These are phyloP conservation scores for Agarophyton chilense DNA, from an alignment of 23 red algal genomes.

Conservation along the genomic window DNA sequence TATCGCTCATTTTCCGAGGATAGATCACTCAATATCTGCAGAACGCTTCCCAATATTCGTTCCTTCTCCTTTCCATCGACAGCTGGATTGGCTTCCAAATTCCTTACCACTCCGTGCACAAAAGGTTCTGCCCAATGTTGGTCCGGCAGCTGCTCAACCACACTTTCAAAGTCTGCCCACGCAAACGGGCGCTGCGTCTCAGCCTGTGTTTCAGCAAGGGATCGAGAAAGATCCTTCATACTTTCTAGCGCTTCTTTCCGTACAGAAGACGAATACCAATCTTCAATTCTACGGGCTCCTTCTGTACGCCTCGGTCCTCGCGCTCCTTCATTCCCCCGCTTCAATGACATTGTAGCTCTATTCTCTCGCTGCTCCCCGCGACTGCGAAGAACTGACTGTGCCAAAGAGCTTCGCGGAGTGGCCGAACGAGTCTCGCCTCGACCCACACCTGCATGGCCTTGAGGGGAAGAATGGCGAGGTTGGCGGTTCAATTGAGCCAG, in stretches of 20 bases:
- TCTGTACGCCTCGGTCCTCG: not conserved
- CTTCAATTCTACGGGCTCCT: constrained; percentile 8
- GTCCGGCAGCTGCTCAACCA: constrained; percentile 22
- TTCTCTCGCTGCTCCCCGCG: not conserved
- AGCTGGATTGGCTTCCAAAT: constrained; percentile 36
- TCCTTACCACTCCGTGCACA: constrained; percentile 28
- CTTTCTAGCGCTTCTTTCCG: constrained; percentile 32
- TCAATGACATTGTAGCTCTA: not conserved
- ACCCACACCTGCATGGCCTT: not conserved
- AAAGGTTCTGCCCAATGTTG: constrained; percentile 54
- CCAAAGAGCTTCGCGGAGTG: not conserved
- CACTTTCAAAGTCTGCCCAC: constrained; percentile 35
- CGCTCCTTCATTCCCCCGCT: not conserved
- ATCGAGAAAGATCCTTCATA: constrained; percentile 27
- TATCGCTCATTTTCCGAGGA: constrained; percentile 26
- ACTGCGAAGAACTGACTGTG: constrained; percentile 11
- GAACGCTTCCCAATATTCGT: constrained; percentile 27
- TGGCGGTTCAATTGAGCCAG: not conserved
- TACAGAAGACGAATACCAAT: constrained; percentile 33
- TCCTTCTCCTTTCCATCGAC: constrained; percentile 33
- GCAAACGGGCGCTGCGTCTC: constrained; percentile 22
- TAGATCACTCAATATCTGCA: constrained; percentile 40
- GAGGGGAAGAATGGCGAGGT: not conserved
- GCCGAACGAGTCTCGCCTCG: not conserved
- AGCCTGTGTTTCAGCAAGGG: not conserved